These are phyloP conservation scores for Backusella macrospora DNA, from an alignment of 192 early-diverging fungal species.

Conservation along the genomic window DNA sequence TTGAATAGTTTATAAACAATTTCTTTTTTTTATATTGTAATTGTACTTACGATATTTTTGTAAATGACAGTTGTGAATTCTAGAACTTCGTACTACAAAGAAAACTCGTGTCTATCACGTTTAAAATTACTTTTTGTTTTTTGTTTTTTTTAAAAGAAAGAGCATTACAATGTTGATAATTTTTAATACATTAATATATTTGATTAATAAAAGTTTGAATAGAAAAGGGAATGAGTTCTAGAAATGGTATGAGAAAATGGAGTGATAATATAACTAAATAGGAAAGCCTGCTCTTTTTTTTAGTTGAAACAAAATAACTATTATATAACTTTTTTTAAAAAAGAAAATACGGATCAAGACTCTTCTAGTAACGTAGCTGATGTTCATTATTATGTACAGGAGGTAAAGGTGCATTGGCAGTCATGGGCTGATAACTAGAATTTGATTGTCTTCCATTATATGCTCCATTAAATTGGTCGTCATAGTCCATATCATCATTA, in stretches of 20 bases:
- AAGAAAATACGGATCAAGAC: background rate
- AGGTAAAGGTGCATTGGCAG: background rate
- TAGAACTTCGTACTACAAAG: slow-evolving; percentile 2
- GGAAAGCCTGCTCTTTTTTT: background rate
- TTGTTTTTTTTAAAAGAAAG: no score
- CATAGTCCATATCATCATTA: slow-evolving; percentile 9
- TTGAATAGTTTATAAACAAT: no score
- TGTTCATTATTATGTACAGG: background rate
- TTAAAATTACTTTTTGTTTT: background rate
- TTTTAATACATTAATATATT: background rate
- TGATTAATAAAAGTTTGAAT: slow-evolving; percentile 1
- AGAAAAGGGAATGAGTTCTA: slow-evolving; percentile 14
- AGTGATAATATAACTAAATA: background rate
- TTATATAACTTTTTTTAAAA: background rate
- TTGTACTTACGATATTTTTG: background rate
- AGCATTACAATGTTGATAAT: background rate
- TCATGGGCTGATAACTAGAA: background rate
- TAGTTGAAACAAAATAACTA: background rate
- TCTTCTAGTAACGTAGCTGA: background rate
- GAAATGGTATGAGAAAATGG: background rate
- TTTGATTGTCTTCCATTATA: background rate
- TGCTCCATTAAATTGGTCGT: background rate
- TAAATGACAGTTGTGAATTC: background rate
- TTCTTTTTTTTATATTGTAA: no score
- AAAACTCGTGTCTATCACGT: slow-evolving; percentile 6